These are phyloP conservation scores for Chlorophyllum brunneum DNA, from an alignment of 768 basidiomycete genomes.

Conservation along the genomic window DNA sequence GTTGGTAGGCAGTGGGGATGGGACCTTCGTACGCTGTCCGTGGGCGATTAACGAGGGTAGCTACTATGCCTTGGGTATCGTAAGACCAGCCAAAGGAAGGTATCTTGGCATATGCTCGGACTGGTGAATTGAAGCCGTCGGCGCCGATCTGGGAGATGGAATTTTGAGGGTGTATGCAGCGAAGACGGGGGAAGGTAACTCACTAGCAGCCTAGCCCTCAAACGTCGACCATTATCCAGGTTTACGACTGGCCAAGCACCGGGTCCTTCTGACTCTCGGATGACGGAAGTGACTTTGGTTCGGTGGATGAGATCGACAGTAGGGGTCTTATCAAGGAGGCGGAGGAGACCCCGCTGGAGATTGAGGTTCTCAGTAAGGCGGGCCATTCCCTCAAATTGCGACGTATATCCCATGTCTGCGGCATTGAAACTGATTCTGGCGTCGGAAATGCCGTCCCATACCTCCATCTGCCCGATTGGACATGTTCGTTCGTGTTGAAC, in stretches of 20 bases:
- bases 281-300: slow-evolving; percentile 71
- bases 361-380: slow-evolving; percentile 91
- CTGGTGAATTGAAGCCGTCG: slow-evolving; percentile 94
- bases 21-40: slow-evolving; percentile 56
- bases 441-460: slow-evolving; percentile 90
- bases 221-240: slow-evolving; percentile 59
- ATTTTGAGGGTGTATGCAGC: not conserved
- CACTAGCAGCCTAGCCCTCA: slow-evolving; percentile 76
- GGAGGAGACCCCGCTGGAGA: slow-evolving; percentile 80
- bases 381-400: slow-evolving; percentile 53
- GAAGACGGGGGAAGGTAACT: slow-evolving; percentile 19
- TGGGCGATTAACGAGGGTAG: slow-evolving; percentile 75
- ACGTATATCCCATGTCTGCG: slow-evolving; percentile 36
- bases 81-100: slow-evolving; percentile 91
- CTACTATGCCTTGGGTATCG: slow-evolving; percentile 85
- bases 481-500: slow-evolving; percentile 66
- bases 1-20: slow-evolving; percentile 85
- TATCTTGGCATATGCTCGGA: slow-evolving; percentile 81
- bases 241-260: slow-evolving; percentile 79
- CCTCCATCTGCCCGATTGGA: slow-evolving; percentile 85
- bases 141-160: slow-evolving; percentile 70
- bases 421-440: slow-evolving; percentile 73
- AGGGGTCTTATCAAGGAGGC: slow-evolving; percentile 48
- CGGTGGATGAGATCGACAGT: slow-evolving; percentile 66
- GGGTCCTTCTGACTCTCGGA: slow-evolving; percentile 42